A percentile compares a stretch with the other conserved stretches of the same genome.
Evolutionary conservation across 345 rosid genomes (phyloP).

Genomic region (Acer negundo): DNA sequence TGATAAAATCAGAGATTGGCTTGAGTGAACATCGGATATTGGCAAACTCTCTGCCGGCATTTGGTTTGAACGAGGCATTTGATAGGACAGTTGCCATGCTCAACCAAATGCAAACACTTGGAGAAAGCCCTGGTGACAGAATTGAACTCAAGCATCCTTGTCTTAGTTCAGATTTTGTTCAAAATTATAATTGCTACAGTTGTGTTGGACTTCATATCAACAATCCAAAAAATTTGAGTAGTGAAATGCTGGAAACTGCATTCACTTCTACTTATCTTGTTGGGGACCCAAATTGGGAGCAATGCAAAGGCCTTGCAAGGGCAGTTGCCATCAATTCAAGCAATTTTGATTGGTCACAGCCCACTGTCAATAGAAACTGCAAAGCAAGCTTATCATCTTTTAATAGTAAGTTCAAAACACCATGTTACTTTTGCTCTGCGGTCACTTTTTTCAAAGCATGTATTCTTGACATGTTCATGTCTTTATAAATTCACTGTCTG

Average conservation of each 20-base stretch:
- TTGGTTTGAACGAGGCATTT: constrained; percentile 62
- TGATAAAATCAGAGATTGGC: constrained; percentile 42
- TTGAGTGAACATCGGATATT: constrained; percentile 34
- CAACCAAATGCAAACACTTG: constrained; percentile 16
- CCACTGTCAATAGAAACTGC: constrained; percentile 27
- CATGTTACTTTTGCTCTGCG: not conserved
- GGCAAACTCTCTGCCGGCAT: constrained; percentile 48
- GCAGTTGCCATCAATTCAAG: constrained; percentile 52
- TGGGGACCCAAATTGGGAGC: constrained; percentile 60
- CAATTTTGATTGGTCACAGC: constrained; percentile 25
- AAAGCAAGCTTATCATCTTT: constrained; percentile 25
- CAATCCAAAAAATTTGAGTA: constrained; percentile 13
- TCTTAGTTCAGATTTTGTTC: constrained; percentile 38
- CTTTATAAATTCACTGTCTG: no score
- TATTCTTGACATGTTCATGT: no score
- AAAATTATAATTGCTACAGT: constrained; percentile 44
- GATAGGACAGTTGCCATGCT: constrained; percentile 54
- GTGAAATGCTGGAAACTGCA: constrained; percentile 17
- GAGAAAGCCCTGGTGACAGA: constrained; percentile 17
- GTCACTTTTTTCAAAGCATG: no score
- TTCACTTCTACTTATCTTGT: constrained; percentile 23
- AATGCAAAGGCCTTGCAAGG: constrained; percentile 45
- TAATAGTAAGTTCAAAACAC: constrained; percentile 35
- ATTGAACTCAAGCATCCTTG: constrained; percentile 56
- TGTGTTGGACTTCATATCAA: constrained; percentile 21